A percentile compares a stretch with the other conserved stretches of the same genome.
phyloP scores from a whole-genome alignment of 352 stramenopile species.

The Pythium scleroteichum region DNA sequence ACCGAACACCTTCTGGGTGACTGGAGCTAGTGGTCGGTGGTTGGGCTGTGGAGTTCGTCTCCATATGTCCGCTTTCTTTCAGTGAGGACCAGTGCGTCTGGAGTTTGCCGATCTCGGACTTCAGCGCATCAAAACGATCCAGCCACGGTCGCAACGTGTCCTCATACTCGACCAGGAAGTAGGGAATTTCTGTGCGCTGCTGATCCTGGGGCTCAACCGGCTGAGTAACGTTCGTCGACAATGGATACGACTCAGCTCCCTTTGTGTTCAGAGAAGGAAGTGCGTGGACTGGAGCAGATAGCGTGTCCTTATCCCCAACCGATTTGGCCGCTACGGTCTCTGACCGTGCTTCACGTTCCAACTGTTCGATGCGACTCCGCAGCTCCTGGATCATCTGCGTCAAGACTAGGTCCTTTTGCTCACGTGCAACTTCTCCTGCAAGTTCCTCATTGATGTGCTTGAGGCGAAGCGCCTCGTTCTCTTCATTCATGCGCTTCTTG shows the following conservation, averaged over 20 bases:
- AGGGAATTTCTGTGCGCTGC: conserved; percentile 3
- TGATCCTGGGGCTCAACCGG: background rate
- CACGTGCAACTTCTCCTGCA: conserved; percentile 34
- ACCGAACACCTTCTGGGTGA: conserved; percentile 9
- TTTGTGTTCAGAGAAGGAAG: too few relatives aligned
- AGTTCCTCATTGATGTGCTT: conserved; percentile 38
- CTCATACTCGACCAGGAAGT: conserved; percentile 17
- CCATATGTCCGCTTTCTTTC: background rate
- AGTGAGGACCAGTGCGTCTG: background rate
- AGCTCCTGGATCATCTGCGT: conserved; percentile 58
- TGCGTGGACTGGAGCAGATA: too few relatives aligned
- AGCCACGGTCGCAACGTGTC: conserved; percentile 17
- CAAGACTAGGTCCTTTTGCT: conserved; percentile 58
- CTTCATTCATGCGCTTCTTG: conserved; percentile 63
- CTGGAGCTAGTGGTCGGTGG: background rate
- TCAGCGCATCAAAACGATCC: conserved; percentile 9
- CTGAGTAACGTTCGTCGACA: too few relatives aligned
- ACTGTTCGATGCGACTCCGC: conserved; percentile 46
- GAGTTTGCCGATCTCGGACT: conserved; percentile 3
- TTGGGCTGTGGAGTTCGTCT: background rate
- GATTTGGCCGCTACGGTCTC: conserved; percentile 8
- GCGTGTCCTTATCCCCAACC: too few relatives aligned
- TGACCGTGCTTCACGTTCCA: conserved; percentile 45
- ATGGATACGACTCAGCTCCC: too few relatives aligned
- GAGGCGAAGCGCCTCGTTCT: conserved; percentile 56